These are phyloP conservation scores for Penicillium ucsense DNA, from an alignment of 495 filamentous ascomycete genomes.

Conservation along the genomic window DNA sequence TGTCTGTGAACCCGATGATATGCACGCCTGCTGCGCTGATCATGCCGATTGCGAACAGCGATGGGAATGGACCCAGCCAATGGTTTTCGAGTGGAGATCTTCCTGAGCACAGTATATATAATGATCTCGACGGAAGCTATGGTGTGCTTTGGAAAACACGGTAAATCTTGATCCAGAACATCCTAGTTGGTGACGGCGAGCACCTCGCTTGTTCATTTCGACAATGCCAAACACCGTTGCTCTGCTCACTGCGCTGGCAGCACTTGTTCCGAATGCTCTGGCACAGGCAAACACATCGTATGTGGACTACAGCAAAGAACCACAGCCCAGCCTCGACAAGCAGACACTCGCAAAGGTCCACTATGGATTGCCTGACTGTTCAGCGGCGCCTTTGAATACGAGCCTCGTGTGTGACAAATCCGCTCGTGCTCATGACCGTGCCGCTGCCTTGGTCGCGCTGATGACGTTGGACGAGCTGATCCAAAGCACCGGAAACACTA, in stretches of 20 bases:
- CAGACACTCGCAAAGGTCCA: conserved; percentile 15
- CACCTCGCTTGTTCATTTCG: not conserved
- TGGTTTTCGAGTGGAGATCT: no score
- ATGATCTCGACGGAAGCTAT: no score
- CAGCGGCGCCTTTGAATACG: conserved; percentile 20
- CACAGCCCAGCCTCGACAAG: conserved; percentile 22
- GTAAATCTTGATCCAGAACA: not conserved
- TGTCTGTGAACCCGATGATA: no score
- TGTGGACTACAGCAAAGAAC: conserved; percentile 20
- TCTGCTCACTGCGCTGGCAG: conserved; percentile 16
- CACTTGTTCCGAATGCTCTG: conserved; percentile 17
- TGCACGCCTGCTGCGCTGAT: no score
- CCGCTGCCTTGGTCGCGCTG: conserved; percentile 31
- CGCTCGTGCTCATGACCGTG: conserved; percentile 36
- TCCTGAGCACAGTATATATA: no score
- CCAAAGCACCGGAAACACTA: conserved; percentile 45
- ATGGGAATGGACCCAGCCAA: not conserved
- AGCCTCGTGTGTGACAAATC: conserved; percentile 40
- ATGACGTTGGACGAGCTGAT: conserved; percentile 46
- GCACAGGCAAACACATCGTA: conserved; percentile 23
- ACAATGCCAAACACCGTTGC: conserved; percentile 9
- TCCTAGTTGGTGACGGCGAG: not conserved
- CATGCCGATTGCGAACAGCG: no score
- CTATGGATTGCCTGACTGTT: conserved; percentile 26
- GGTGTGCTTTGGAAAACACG: no score